These are phyloP conservation scores for Scytalidium lignicola DNA, from an alignment of 2,329 filamentous ascomycete species.

Conservation along the genomic window DNA sequence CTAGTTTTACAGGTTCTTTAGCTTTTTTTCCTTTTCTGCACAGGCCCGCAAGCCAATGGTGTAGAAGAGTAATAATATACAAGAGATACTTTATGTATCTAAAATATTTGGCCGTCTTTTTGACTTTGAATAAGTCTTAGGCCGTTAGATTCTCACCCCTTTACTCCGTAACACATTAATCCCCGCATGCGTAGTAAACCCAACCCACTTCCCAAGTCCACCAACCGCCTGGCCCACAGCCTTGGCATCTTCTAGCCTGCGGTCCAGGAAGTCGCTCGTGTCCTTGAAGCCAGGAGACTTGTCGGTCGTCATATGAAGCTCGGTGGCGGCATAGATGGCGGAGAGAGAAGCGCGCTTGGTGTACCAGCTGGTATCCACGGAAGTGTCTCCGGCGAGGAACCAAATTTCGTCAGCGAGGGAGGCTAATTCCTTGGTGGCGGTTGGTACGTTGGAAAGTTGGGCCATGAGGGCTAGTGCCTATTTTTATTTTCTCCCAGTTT, in stretches of 20 bases:
- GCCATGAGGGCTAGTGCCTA: conserved; percentile 82
- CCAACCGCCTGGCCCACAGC: conserved; percentile 57
- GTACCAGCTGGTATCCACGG: conserved; percentile 88
- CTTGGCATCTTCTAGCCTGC: conserved; percentile 62
- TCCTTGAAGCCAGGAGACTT: conserved; percentile 65
- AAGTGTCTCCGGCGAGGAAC: conserved; percentile 75
- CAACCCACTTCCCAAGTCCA: conserved; percentile 69
- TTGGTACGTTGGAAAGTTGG: conserved; percentile 69
- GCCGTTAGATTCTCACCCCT: conserved; percentile 60
- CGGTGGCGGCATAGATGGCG: conserved; percentile 69
- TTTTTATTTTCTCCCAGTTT: neutral
- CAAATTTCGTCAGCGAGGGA: conserved; percentile 87
- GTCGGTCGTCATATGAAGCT: conserved; percentile 94
- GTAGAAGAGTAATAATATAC: too few species aligned
- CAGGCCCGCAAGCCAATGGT: too few species aligned
- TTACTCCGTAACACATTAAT: conserved; percentile 85
- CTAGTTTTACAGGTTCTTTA: too few species aligned
- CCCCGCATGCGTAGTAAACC: conserved; percentile 71
- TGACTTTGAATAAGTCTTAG: too few species aligned
- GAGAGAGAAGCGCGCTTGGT: conserved; percentile 60
- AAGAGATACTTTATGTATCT: too few species aligned
- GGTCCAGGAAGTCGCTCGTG: conserved; percentile 74
- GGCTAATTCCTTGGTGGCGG: conserved; percentile 75
- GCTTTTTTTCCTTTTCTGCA: too few species aligned
- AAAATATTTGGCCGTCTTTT: too few species aligned